Base-by-base conservation (phyloP, 257 asterid species). In the Verbascum thapsus region DNA sequence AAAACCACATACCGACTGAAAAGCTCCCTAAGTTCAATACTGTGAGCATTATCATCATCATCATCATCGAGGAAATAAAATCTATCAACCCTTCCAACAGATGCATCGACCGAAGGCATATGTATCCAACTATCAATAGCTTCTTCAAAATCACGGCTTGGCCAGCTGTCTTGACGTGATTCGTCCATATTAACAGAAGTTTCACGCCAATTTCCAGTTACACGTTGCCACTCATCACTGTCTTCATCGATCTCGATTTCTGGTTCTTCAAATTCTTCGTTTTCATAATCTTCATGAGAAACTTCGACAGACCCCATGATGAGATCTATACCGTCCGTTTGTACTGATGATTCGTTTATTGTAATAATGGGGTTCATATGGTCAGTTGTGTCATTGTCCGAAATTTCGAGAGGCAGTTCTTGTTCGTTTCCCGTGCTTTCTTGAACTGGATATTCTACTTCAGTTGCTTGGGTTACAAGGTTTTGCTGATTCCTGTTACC, bases 11-110 rank as follows among this genome's bases (percentile, higher is more conserved):
- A 90, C 99, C 99, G 76, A 83, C 96, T 90, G 58, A 79, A 88
- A 57, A 94, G 94, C 69, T 85, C 94, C 76, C 92, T 82, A 22
- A 94, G 78, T 73, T 94, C 99, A 26, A 78, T 77, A 60, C 74
- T 80, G 61, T 76, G 81, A 56, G 66, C 80, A 78, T 81, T 87
- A 61, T 88, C 96, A 56, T 88, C 88, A 58, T 26, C 32, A 26
- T 26, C 32, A 26, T 66, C 79, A 48, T 74, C 88, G 3, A 81
- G 76, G 64, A 78, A 76, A 70, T 85, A 76, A 70, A 81, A 65
- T 10, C 84, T 5, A 44, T 53, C 88, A 50, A 51, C 58, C 44
- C 89, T 79, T 68, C 75, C 78, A 32, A 49, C 37, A 1, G 92
- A 69, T 63, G 71, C 75, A 53, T 71, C 83, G 38, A 54, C 90